phyloP scores from a whole-genome alignment of 2,329 filamentous ascomycete genomes.

The Aspergillus thermomutatus region DNA sequence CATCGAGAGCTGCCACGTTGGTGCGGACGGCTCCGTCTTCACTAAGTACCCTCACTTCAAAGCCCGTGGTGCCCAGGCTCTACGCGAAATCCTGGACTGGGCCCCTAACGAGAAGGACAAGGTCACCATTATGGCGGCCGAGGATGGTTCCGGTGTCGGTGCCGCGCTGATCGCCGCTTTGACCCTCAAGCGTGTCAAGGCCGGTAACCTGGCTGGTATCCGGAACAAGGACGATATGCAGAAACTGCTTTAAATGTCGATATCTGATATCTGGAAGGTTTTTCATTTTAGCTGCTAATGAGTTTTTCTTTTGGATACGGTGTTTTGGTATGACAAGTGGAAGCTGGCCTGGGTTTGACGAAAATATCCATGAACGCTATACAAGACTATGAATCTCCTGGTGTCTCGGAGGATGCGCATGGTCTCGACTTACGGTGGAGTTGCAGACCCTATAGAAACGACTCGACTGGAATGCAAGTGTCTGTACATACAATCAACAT shows the following conservation, averaged over 20 bases:
- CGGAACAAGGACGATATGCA: constrained; percentile 45
- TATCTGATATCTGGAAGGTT: background rate
- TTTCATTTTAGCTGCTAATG: background rate
- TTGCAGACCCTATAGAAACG: background rate
- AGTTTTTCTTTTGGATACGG: background rate
- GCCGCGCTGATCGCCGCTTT: constrained; percentile 85
- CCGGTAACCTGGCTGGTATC: constrained; percentile 59
- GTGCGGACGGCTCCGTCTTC: constrained; percentile 95
- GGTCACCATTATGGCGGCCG: constrained; percentile 80
- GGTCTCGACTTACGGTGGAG: background rate
- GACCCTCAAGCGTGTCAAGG: constrained; percentile 60
- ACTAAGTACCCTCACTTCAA: constrained; percentile 99
- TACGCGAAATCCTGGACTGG: constrained; percentile 96
- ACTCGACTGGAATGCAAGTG: background rate
- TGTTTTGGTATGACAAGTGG: background rate
- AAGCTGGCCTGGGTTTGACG: background rate
- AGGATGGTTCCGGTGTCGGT: constrained; percentile 96
- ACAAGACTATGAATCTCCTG: background rate
- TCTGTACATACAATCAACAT: background rate
- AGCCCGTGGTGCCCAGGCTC: constrained; percentile 78
- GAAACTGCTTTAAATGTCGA: constrained; percentile 23
- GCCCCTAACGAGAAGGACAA: constrained; percentile 79
- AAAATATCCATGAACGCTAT: background rate
- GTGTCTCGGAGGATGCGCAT: background rate
- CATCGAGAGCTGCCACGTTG: constrained; percentile 84